Evolutionary conservation across 177 flowering plant species (phyloP), one percentile per base, ranked within the genome.

Genomic region (Tripterygium wilfordii): DNA sequence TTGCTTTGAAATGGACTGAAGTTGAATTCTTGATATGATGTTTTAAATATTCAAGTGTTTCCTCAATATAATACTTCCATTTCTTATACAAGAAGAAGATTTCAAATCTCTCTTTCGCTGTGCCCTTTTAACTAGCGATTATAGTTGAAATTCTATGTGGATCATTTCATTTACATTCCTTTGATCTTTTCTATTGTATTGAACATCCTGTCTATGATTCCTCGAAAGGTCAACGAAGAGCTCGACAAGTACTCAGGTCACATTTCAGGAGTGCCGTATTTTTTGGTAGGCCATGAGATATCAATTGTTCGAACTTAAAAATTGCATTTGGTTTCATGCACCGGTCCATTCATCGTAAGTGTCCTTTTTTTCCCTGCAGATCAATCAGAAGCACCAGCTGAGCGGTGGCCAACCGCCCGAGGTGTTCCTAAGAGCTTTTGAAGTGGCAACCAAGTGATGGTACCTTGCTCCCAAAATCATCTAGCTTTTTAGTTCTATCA

Each of bases 381-480:
- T 88, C 18, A 86, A 92, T 58, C 94, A 79, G 48, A 80, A 79
- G 63, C 64, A 66, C 32, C 64, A 75, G 61, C 32, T 92, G 36
- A 79, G 80, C 56, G 98, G 96, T 44, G 95, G 71, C 47, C 98
- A 84, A 59, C 86, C 85, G 12, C 84, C 96, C n/a, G 88, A 80
- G 47, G 78, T 67, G 26, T 89, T 92, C 64, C 58, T 76, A 30
- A 67, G 56, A 63, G 87, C 88, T 55, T 88, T 89, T 61, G 66
- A 81, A 61, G 72, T 36, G 10, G 79, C 76, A 32, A 65, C 80
- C 26, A 67, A 63, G 0, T 51, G 66, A 61, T 8, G 20, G 3
- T n/a, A 31, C 24, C n/a, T 33, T 22, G 8, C 27, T 18, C 13
- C 13, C 2, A 1, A 6, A 30, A 28, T 31, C 6, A 3, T 49